A percentile compares a stretch with the other conserved stretches of the same genome.
These are phyloP conservation scores for Mariannaea sp. DNA, from an alignment of 2,329 filamentous ascomycete genomes.

Conservation along the genomic window DNA sequence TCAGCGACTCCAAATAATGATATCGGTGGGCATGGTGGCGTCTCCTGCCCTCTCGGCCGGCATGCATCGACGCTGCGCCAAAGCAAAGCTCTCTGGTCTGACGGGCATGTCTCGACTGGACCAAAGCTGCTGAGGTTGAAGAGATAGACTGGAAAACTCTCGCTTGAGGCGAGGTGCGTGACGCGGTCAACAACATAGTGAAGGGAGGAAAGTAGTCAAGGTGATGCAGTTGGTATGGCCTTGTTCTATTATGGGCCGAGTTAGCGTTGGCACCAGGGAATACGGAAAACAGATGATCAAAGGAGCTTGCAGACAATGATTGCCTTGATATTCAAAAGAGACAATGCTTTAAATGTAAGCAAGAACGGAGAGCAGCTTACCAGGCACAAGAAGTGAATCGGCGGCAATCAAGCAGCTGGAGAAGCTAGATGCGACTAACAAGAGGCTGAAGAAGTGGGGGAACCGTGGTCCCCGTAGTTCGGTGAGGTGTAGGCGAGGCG, in stretches of 20 bases:
- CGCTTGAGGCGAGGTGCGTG: constrained; percentile 38
- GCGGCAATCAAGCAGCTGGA: constrained; percentile 3
- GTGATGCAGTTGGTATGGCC: background rate
- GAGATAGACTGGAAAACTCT: constrained; percentile 32
- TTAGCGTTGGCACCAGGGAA: background rate
- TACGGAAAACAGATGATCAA: background rate
- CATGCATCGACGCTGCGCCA: constrained; percentile 51
- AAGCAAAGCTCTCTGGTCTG: constrained; percentile 54
- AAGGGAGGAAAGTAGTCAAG: background rate
- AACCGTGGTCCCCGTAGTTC: constrained; percentile 3
- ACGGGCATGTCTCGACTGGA: constrained; percentile 26
- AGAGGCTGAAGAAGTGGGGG: constrained; percentile 6
- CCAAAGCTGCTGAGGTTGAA: constrained; percentile 7
- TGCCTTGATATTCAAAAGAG: background rate
- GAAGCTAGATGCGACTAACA: constrained; percentile 15
- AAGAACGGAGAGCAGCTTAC: constrained; percentile 8
- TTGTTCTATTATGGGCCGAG: constrained; percentile 4
- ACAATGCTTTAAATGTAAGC: background rate
- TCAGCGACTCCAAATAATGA: constrained; percentile 52
- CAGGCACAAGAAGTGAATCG: constrained; percentile 3
- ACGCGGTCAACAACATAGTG: constrained; percentile 37
- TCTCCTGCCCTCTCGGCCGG: constrained; percentile 51
- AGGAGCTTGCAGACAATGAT: background rate
- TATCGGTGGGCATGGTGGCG: constrained; percentile 51
- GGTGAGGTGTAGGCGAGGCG: constrained; percentile 5